Evolutionary conservation across 2,329 filamentous ascomycete genomes (phyloP), one percentile per base, ranked within the genome.

Genomic region (Cladosporium phlei): DNA sequence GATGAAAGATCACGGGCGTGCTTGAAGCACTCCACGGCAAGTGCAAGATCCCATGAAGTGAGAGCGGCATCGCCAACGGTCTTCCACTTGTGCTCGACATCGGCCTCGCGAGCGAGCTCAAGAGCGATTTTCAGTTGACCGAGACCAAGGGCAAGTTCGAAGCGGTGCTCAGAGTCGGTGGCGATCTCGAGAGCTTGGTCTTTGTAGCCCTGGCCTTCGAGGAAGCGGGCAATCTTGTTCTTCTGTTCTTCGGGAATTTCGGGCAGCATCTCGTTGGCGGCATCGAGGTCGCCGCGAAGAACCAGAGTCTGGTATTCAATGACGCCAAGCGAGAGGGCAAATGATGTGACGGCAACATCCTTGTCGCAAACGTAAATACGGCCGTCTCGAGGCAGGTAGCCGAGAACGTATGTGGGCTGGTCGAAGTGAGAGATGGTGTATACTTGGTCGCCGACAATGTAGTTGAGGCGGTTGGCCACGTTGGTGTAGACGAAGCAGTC

Each of bases 401-500:
- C 91, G 21, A 98, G 78, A 20, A 95, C 79, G 68, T 97, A 98
- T 83, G 94, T 89, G 20, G 89, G 82, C 65, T 90, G 85, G 69
- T 98, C 93, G 61, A 96, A 97, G 70, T 97, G 91, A 10, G 90
- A 93, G 55, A 98, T 86, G 3, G 91, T 96, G 75, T 97, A 96
- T 11, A 89, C 95, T 71, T 97, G 90, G 69, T 97, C 93, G 55
- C 93, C 93, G 11, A 98, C 91, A 17, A 98, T 81, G 72, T 97
- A 97, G 75, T 97, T 97, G 50, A 98, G 76, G 52, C 93, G 86
- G 75, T 97, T 96, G 17, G 46, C 30, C 66, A 79, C 86, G 76
- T 95, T 97, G 46, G 93, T 96, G 77, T 97, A 98, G 66, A 97
- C 90, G 76, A 98, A 95, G 73, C 91, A 95, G 72, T 98, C 93